A percentile compares a stretch with the other conserved stretches of the same genome.
phyloP scores from a whole-genome alignment of 345 rosid species.

The Eucalyptus lansdowneana region DNA sequence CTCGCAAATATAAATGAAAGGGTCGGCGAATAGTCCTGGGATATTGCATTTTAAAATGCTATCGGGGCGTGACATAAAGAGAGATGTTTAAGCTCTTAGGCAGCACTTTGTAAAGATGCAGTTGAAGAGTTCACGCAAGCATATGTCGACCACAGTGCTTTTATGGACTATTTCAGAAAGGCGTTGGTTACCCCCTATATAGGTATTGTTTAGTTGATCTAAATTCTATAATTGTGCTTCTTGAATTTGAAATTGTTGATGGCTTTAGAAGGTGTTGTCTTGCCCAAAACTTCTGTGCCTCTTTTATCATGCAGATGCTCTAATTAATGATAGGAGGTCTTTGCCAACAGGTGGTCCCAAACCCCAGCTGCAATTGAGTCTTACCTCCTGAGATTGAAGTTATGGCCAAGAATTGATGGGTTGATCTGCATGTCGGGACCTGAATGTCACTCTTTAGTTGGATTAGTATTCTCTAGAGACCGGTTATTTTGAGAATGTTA shows the following conservation, averaged over 20 bases:
- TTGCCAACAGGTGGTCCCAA: slow-evolving; percentile 20
- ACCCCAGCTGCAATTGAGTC: slow-evolving; percentile 33
- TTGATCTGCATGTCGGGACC: slow-evolving; percentile 17
- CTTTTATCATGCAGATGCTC: slow-evolving; percentile 1
- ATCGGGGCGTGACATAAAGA: too few species aligned
- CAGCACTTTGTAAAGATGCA: not conserved
- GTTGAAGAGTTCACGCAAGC: slow-evolving; percentile 16
- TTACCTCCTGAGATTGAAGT: slow-evolving; percentile 23
- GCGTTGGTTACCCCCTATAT: not conserved
- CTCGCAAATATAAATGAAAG: too few species aligned
- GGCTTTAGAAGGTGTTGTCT: not conserved
- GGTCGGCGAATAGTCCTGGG: too few species aligned
- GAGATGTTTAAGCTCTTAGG: slow-evolving; percentile 41
- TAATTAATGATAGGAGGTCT: slow-evolving; percentile 19
- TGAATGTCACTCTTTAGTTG: slow-evolving; percentile 22
- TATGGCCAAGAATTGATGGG: slow-evolving; percentile 36
- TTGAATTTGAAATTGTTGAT: not conserved
- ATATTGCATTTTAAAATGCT: too few species aligned
- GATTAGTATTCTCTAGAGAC: slow-evolving; percentile 19
- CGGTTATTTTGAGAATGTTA: slow-evolving; percentile 13
- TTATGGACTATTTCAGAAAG: slow-evolving; percentile 10
- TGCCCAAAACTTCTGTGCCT: not conserved
- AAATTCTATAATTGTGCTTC: not conserved
- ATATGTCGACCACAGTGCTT: slow-evolving; percentile 26
- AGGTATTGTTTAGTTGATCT: not conserved